A percentile compares a stretch with the other conserved stretches of the same genome.
Evolutionary conservation across 202 grass and related monocot species (phyloP).

Genomic region (Schoenoplectus tabernaemontani): DNA sequence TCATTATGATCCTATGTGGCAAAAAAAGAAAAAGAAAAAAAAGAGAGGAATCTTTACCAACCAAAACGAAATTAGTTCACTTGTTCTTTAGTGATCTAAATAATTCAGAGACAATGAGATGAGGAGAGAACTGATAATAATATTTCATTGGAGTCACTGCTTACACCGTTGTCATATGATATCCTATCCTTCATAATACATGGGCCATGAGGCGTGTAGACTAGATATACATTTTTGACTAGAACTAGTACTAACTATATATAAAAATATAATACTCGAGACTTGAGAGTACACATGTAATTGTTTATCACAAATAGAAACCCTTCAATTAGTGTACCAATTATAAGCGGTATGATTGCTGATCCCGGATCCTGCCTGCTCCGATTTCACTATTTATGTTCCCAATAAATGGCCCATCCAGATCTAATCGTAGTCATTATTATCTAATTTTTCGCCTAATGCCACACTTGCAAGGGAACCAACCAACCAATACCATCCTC

Average conservation of each 20-base stretch:
- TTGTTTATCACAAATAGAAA: neutral
- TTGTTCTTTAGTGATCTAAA: neutral
- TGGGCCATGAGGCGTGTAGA: too few relatives aligned
- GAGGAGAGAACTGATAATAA: neutral
- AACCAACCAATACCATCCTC: neutral
- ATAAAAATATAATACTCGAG: neutral
- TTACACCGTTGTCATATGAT: neutral
- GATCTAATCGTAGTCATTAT: neutral
- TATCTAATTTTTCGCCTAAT: neutral
- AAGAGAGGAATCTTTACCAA: neutral
- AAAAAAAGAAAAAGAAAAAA: too few relatives aligned
- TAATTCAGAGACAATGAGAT: neutral
- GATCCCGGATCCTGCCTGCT: neutral
- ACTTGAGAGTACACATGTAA: neutral
- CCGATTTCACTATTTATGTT: neutral
- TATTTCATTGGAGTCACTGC: neutral
- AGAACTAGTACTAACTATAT: neutral
- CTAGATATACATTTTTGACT: too few relatives aligned
- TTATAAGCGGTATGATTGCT: neutral
- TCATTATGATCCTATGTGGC: neutral
- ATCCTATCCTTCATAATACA: neutral
- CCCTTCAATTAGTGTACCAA: neutral
- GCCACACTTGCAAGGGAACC: conserved; percentile 11
- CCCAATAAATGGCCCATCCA: neutral
- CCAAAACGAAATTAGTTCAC: neutral